phyloP scores from a whole-genome alignment of 2,329 filamentous ascomycete genomes.

The Akanthomyces dipterigenus region DNA sequence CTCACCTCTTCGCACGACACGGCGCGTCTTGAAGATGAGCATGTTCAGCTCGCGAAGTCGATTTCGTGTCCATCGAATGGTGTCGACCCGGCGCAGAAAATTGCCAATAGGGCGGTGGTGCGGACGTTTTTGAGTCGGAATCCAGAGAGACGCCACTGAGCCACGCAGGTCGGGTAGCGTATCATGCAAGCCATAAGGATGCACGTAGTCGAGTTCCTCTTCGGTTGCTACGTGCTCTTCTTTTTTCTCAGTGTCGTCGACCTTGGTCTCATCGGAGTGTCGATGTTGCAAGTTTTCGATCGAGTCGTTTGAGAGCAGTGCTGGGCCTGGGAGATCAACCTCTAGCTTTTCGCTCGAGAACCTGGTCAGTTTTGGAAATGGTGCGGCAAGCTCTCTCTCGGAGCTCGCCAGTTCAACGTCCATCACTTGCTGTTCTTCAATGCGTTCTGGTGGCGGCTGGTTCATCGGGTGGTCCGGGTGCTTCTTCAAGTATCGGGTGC shows the following conservation, averaged over 20 bases:
- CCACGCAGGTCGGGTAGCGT: slow-evolving; percentile 35
- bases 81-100: slow-evolving; percentile 85
- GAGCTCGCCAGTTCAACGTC: slow-evolving; percentile 1
- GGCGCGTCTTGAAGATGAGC: slow-evolving; percentile 57
- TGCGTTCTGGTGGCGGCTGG: neutral
- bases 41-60: slow-evolving; percentile 33
- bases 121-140: slow-evolving; percentile 66
- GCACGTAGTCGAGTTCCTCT: slow-evolving; percentile 28
- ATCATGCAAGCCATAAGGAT: slow-evolving; percentile 30
- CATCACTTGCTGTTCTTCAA: neutral
- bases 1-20: slow-evolving; percentile 65
- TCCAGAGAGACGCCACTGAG: slow-evolving; percentile 64
- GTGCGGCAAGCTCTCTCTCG: neutral
- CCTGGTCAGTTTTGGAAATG: neutral
- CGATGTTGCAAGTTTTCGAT: slow-evolving; percentile 6
- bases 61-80: slow-evolving; percentile 79
- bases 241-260: slow-evolving; percentile 14
- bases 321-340: slow-evolving; percentile 6
- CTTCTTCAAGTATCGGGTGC: slow-evolving; percentile 44
- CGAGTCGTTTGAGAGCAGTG: slow-evolving; percentile 1
- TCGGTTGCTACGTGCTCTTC: slow-evolving; percentile 8
- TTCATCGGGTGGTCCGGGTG: slow-evolving; percentile 2
- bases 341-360: slow-evolving; percentile 3
- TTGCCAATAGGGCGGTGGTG: slow-evolving; percentile 62
- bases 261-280: slow-evolving; percentile 12